These are phyloP conservation scores for Castanea sativa DNA, from an alignment of 306 rosid genomes.

Conservation along the genomic window DNA sequence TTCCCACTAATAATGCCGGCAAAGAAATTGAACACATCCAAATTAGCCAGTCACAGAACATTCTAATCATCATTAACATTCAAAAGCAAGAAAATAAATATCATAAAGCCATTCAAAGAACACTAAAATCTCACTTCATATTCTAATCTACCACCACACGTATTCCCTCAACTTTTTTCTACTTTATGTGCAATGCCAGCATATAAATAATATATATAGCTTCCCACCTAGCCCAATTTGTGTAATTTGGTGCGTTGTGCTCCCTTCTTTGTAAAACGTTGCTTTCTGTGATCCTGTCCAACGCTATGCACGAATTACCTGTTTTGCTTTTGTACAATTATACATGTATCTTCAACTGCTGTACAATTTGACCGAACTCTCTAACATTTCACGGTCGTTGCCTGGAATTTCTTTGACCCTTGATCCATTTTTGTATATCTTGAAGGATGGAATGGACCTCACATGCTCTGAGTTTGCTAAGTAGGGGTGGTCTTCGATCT, in stretches of 20 bases:
- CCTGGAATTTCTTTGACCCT: slow-evolving; percentile 78
- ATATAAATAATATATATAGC: slow-evolving; percentile 8
- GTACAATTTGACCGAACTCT: slow-evolving; percentile 70
- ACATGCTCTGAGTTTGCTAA: slow-evolving; percentile 78
- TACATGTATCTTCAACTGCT: slow-evolving; percentile 45
- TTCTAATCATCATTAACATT: not conserved
- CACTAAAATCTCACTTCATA: slow-evolving; percentile 12
- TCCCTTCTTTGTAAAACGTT: not conserved
- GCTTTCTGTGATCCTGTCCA: slow-evolving; percentile 1
- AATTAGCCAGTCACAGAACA: not conserved
- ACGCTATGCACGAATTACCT: slow-evolving; percentile 14
- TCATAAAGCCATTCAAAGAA: slow-evolving; percentile 28
- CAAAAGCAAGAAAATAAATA: slow-evolving; percentile 20
- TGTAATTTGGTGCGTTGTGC: not conserved
- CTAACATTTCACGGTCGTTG: slow-evolving; percentile 57
- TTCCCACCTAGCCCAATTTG: slow-evolving; percentile 9
- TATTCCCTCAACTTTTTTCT: slow-evolving; percentile 20
- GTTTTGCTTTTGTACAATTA: slow-evolving; percentile 8
- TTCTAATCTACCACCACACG: slow-evolving; percentile 1
- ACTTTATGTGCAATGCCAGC: slow-evolving; percentile 19
- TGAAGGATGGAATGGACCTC: slow-evolving; percentile 68
- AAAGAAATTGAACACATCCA: slow-evolving; percentile 12
- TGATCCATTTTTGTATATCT: slow-evolving; percentile 89
- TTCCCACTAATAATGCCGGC: slow-evolving; percentile 16
- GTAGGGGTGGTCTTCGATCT: slow-evolving; percentile 85